A percentile compares a stretch with the other conserved stretches of the same genome.
These are phyloP conservation scores for Colletotrichum cereale DNA, from an alignment of 2,329 filamentous ascomycete genomes.

Conservation along the genomic window DNA sequence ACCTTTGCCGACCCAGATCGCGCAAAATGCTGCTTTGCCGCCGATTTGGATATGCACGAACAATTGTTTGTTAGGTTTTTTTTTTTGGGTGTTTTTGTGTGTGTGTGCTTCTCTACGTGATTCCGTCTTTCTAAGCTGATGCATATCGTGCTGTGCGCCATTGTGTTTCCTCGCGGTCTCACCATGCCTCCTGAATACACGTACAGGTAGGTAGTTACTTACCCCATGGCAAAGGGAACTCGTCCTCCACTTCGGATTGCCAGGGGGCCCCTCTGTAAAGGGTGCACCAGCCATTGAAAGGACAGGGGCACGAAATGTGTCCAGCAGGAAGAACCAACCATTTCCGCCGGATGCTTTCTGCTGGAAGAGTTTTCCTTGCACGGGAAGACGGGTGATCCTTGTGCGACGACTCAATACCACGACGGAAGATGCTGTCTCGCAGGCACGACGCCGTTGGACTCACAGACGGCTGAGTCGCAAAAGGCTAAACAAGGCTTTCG, in stretches of 20 bases:
- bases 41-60: slow-evolving; percentile 5
- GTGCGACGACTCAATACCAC: slow-evolving; percentile 6
- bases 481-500: neutral
- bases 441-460: neutral
- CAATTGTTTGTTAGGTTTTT: no score
- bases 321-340: slow-evolving; percentile 6
- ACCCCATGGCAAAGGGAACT: neutral
- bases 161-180: neutral
- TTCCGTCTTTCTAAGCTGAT: neutral
- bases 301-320: slow-evolving; percentile 10
- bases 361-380: slow-evolving; percentile 15
- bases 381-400: slow-evolving; percentile 20
- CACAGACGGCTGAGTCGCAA: slow-evolving; percentile 1
- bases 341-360: slow-evolving; percentile 8
- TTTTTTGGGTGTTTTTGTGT: no score
- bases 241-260: slow-evolving; percentile 9
- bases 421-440: slow-evolving; percentile 5
- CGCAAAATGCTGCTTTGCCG: slow-evolving; percentile 3
- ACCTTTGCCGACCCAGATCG: slow-evolving; percentile 19
- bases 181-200: neutral
- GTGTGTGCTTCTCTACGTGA: neutral
- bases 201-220: no score
- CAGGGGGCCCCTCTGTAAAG: slow-evolving; percentile 19
- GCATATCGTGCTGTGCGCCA: neutral
- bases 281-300: slow-evolving; percentile 7